Base-by-base conservation (phyloP, 345 rosid genomes). In the Microthlaspi erraticum region DNA sequence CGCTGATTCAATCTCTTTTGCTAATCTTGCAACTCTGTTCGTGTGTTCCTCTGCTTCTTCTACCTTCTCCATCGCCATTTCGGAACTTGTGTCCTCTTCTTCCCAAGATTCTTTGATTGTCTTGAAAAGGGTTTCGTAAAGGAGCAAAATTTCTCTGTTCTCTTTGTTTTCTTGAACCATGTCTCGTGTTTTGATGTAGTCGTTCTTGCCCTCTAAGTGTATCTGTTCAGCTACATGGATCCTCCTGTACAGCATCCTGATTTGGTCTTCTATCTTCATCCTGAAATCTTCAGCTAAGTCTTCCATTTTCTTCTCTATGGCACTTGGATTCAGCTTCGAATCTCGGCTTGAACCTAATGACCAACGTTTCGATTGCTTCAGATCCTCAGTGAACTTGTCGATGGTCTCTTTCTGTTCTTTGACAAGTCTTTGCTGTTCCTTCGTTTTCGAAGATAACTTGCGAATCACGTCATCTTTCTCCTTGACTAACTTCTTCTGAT, bases 191-290 rank as follows among this genome's bases (percentile, higher is more conserved):
- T 60, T 69, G 80, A 66, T 81, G 56, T 76, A 79, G 19, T 72
- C 56, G 0, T 87, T 87, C 55, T 76, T 88, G 68, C 81, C 90
- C 63, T 88, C 96, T 7, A 56, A 41, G 55, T 88, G 95, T 38
- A 86, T 75, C 12, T 87, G 91, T 77, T 92, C 96, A 7, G 91
- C 82, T 32, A 88, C 95, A 29, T 71, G 79, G 70, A 90, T 87
- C 53, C 97, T 85, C 33, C 77, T 90, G 64, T 71, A 60, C 53
- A 93, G 62, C 29, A 90, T 53, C 8, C 92, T 85, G 13, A 89
- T 81, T 23, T 82, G 85, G 70, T 88, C 88, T 64, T 90, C 96
- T 14, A 82, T 69, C 68, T 78, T 83, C 87, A 74, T 83, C 10
- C 80, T 64, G 74, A 83, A 88, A 64, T 80, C 87, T 4, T 74